These are phyloP conservation scores for Suillus variegatus DNA, from an alignment of 768 basidiomycete species.

Conservation along the genomic window DNA sequence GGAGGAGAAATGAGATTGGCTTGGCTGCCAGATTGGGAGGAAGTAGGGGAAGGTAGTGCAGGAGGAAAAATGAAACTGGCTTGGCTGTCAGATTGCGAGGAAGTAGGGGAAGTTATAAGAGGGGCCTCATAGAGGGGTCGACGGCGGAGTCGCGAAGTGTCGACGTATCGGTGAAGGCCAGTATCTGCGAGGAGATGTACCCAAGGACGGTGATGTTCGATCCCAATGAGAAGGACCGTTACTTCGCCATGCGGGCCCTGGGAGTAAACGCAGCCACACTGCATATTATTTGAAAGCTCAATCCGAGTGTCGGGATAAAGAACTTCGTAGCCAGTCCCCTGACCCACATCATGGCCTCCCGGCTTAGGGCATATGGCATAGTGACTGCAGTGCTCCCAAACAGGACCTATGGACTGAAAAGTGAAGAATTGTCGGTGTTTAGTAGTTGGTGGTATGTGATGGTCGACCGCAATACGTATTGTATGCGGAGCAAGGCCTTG, in stretches of 20 bases:
- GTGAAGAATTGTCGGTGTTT: not conserved
- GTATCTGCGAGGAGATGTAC: not conserved
- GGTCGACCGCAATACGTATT: not conserved
- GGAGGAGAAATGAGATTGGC: too few species aligned
- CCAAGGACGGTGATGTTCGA: slow-evolving; percentile 1
- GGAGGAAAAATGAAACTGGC: too few species aligned
- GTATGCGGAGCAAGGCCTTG: not conserved
- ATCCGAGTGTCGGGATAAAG: not conserved
- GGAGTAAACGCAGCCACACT: not conserved
- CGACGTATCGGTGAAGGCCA: not conserved
- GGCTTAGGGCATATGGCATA: not conserved
- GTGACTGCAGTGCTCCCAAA: not conserved
- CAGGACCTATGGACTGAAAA: not conserved
- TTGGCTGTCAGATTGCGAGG: not conserved
- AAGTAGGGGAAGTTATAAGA: not conserved
- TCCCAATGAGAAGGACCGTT: not conserved
- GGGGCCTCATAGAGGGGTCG: too few species aligned
- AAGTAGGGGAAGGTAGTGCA: not conserved
- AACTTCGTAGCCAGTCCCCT: not conserved
- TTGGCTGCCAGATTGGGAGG: not conserved
- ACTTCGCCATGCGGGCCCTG: not conserved
- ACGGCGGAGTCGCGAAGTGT: not conserved
- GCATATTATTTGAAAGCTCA: not conserved
- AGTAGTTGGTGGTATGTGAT: not conserved
- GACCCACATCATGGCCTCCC: not conserved